Evolutionary conservation across 306 rosid species (phyloP).

Genomic region (Prunus mira): DNA sequence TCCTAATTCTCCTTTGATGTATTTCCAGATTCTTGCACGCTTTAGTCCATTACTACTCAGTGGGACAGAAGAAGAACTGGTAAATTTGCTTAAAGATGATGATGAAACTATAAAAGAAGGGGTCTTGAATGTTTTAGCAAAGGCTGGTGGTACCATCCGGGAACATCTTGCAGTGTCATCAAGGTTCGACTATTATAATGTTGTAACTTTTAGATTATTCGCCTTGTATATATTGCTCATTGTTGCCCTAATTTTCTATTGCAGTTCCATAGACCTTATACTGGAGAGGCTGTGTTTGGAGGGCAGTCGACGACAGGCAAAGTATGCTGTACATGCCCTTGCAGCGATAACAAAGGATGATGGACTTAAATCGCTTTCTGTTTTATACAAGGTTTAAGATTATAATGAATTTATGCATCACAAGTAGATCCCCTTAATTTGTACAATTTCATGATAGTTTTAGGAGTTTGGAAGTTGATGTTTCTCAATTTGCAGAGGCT

Average conservation of each 20-base stretch:
- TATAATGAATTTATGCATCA: conserved; percentile 33
- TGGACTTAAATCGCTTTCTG: conserved; percentile 92
- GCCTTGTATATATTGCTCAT: conserved; percentile 24
- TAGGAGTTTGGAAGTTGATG: conserved; percentile 25
- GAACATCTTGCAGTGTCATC: conserved; percentile 75
- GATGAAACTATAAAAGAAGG: conserved; percentile 85
- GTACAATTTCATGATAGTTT: conserved; percentile 1
- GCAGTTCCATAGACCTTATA: conserved; percentile 90
- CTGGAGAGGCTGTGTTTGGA: conserved; percentile 86
- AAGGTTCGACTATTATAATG: conserved; percentile 49
- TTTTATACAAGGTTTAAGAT: conserved; percentile 80
- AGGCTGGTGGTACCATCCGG: conserved; percentile 91
- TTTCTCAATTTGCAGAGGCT: conserved; percentile 65
- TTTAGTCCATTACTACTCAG: conserved; percentile 75
- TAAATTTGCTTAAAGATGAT: conserved; percentile 76
- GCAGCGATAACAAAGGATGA: conserved; percentile 97
- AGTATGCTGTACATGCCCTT: conserved; percentile 92
- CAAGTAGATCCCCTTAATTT: conserved; percentile 2
- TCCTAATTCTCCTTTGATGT: neutral
- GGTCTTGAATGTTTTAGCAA: conserved; percentile 68
- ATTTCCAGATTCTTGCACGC: conserved; percentile 79
- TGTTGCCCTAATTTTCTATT: conserved; percentile 20
- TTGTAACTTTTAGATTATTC: conserved; percentile 18
- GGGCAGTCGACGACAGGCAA: conserved; percentile 94
- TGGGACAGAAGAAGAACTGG: conserved; percentile 77